Base-by-base conservation (phyloP, 768 basidiomycete genomes). In the Heimioporus sp. region DNA sequence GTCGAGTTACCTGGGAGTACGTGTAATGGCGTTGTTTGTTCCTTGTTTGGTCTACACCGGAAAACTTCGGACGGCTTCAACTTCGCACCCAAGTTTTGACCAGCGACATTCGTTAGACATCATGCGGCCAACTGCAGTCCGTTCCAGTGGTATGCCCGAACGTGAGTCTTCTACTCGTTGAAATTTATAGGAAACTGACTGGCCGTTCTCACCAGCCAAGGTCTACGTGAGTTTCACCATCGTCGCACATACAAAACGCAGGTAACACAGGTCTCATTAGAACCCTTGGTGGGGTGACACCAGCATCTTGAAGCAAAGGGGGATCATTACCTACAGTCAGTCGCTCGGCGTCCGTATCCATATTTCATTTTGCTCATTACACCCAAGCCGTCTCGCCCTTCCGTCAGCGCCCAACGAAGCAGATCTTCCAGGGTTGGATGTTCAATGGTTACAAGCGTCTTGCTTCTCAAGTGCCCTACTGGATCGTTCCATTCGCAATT, bases 281-380 rank as follows among this genome's bases (percentile, higher is more conserved):
- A 87, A 79, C 71, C 76, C 85, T 46, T 97, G 93, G 93, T 97
- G 93, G 92, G 93, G 92, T 73, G 85, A 88, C 72, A 75, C 77
- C 59, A 80, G 80, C 54, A 74, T 79, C 40, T 77, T 77, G 60
- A 85, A 82, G 67, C 85, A 86, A 64, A 91, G 80, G 72, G 92
- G 93, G 47, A 78, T 95, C 52, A 74, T 81, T 46, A 73, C 77
- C 63, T 97, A 96, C 79, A 79, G 94, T 96, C 64, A 74, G 91
- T 82, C 16, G 10, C 37, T 17, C 30, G 38, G 17, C 5, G 24
- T 37, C 2, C 20, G 19, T 17, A 13, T 43, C 40, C 19, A 7
- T 28, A 10, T 43, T 30, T 41, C 36, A 6, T 42, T 30, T 17
- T 21, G 43, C 43, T 55, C 39, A 60, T 19, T 11, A 5, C 5